These are phyloP conservation scores for Antarctomyces pellizariae DNA, from an alignment of 495 filamentous ascomycete genomes.

Conservation along the genomic window DNA sequence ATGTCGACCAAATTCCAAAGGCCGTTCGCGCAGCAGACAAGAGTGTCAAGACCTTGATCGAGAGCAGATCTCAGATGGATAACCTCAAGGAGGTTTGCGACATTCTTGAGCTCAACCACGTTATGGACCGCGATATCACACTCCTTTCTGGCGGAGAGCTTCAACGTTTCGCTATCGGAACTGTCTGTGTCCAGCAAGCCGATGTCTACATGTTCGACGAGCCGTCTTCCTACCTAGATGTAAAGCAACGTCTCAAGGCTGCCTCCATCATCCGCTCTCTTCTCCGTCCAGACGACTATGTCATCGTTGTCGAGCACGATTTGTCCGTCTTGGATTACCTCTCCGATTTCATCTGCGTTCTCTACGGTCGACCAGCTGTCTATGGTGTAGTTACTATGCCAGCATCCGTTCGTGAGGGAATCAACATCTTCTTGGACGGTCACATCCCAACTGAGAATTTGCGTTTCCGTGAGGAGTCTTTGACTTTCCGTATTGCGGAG, in stretches of 20 bases:
- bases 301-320: constrained; percentile 98
- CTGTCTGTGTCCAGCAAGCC: constrained; percentile 85
- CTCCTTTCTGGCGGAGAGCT: constrained; percentile 90
- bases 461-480: constrained; percentile 88
- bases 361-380: constrained; percentile 84
- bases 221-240: constrained; percentile 94
- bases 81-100: constrained; percentile 74
- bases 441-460: constrained; percentile 96
- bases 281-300: constrained; percentile 71
- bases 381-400: constrained; percentile 98
- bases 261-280: constrained; percentile 79
- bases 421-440: constrained; percentile 98
- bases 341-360: constrained; percentile 91
- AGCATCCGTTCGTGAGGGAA: constrained; percentile 89
- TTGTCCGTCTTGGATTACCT: constrained; percentile 93
- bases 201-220: constrained; percentile 99
- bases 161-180: constrained; percentile 88
- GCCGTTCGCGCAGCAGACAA: constrained; percentile 62
- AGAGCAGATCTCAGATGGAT: constrained; percentile 44
- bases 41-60: constrained; percentile 52
- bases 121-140: constrained; percentile 68
- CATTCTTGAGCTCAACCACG: constrained; percentile 63
- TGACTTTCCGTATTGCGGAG: constrained; percentile 90
- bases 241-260: constrained; percentile 88
- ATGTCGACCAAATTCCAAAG: constrained; percentile 91